phyloP scores from a whole-genome alignment of 495 filamentous ascomycete genomes.

The Hypoxylon intermedium region DNA sequence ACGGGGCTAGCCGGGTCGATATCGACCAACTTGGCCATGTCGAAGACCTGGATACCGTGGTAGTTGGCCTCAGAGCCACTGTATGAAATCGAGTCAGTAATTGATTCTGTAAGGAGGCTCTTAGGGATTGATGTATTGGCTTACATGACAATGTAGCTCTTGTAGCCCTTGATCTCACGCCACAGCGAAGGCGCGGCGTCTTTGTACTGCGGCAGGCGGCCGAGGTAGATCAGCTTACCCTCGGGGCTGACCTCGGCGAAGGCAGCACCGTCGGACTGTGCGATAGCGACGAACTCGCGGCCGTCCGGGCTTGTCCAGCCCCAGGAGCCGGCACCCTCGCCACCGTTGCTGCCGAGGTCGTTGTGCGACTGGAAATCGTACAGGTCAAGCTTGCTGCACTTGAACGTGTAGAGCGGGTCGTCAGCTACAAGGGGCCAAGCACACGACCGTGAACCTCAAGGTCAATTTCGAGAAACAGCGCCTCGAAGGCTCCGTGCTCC shows the following conservation, averaged over 20 bases:
- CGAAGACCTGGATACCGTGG: conserved; percentile 62
- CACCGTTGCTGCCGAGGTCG: conserved; percentile 54
- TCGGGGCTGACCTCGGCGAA: conserved; percentile 60
- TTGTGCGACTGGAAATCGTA: conserved; percentile 62
- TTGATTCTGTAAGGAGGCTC: too few species aligned
- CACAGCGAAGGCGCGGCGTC: conserved; percentile 48
- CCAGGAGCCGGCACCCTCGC: conserved; percentile 53
- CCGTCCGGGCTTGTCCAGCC: conserved; percentile 65
- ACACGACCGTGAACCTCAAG: too few species aligned
- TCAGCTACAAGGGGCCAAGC: too few species aligned
- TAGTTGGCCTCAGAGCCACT: conserved; percentile 57
- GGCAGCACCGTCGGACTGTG: conserved; percentile 63
- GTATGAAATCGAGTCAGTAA: too few species aligned
- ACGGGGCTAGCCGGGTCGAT: conserved; percentile 40
- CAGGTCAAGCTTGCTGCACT: conserved; percentile 62
- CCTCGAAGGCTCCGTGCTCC: too few species aligned
- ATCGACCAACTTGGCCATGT: conserved; percentile 53
- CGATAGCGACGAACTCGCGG: conserved; percentile 65
- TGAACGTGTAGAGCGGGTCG: conserved; percentile 57
- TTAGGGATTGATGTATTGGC: too few species aligned
- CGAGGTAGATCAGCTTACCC: conserved; percentile 63
- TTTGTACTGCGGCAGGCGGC: conserved; percentile 60
- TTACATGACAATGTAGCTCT: conserved; percentile 58
- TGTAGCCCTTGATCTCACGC: conserved; percentile 52
- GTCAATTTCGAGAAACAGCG: too few species aligned